These are phyloP conservation scores for Hymenoscyphus linearis DNA, from an alignment of 2,329 filamentous ascomycete species.

Conservation along the genomic window DNA sequence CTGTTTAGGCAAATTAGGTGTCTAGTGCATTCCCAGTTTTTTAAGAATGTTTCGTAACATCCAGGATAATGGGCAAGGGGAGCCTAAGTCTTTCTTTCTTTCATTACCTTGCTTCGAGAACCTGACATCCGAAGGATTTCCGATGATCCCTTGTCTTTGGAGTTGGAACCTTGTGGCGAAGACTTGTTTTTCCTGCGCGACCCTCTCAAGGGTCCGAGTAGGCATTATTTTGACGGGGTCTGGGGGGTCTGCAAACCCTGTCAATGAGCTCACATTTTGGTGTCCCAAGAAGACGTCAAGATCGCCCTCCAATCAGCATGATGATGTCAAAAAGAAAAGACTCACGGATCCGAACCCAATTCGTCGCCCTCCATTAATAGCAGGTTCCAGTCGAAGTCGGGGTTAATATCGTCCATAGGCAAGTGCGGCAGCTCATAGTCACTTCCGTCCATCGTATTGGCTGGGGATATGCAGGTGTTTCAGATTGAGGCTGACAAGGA, in stretches of 20 bases:
- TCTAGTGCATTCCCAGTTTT: conserved; percentile 10
- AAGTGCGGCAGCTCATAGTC: background rate
- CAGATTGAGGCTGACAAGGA: background rate
- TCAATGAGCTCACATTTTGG: too few relatives aligned
- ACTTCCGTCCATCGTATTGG: background rate
- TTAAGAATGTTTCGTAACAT: conserved; percentile 12
- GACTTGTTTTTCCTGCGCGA: background rate
- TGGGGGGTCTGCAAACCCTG: too few relatives aligned
- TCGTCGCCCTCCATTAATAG: background rate
- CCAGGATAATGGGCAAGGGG: conserved; percentile 5
- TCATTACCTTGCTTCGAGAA: background rate
- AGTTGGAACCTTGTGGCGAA: background rate
- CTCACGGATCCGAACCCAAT: background rate
- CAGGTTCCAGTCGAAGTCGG: background rate
- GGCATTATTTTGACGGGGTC: too few relatives aligned
- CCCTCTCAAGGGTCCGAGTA: background rate
- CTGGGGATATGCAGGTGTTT: background rate
- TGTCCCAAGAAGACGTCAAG: too few relatives aligned
- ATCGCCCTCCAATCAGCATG: background rate
- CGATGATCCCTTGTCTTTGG: background rate
- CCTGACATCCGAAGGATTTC: background rate
- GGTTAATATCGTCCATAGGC: background rate
- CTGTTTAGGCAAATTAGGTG: conserved; percentile 11
- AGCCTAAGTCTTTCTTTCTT: conserved; percentile 2
- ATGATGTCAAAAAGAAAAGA: background rate